Conservation (phyloP, 2,329 filamentous ascomycete species). For the Fusarium cyanostomum region DNA sequence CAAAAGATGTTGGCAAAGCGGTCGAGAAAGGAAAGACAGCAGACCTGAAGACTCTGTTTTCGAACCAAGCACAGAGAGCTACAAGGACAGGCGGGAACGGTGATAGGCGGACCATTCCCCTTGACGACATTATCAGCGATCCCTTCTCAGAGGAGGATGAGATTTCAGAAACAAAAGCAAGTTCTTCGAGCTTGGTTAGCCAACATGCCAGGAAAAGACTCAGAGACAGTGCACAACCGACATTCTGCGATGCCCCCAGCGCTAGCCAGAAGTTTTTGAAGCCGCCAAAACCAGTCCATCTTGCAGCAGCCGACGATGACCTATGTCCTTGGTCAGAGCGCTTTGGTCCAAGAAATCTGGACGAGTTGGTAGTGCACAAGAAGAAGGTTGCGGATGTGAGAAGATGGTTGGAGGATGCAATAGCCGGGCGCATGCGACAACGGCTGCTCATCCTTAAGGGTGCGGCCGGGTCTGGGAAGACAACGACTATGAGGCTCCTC, state of each 20-base stretch:
- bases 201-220: slow-evolving; percentile 65
- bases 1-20: slow-evolving; percentile 50
- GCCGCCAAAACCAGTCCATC: slow-evolving; percentile 48
- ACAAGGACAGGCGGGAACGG: slow-evolving; percentile 45
- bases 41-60: slow-evolving; percentile 68
- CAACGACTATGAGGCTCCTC: slow-evolving; percentile 82
- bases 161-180: slow-evolving; percentile 60
- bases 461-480: slow-evolving; percentile 91
- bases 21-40: slow-evolving; percentile 64
- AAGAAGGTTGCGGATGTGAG: slow-evolving; percentile 90
- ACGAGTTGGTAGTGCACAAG: slow-evolving; percentile 93
- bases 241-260: slow-evolving; percentile 36
- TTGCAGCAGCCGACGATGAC: slow-evolving; percentile 58
- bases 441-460: slow-evolving; percentile 87
- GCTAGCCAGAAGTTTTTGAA: slow-evolving; percentile 64
- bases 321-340: slow-evolving; percentile 86
- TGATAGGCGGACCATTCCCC: slow-evolving; percentile 42
- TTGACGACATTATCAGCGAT: slow-evolving; percentile 63
- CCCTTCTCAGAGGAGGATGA: slow-evolving; percentile 70
- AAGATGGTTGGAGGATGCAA: slow-evolving; percentile 81
- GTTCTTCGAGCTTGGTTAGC: slow-evolving; percentile 64
- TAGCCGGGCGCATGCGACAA: slow-evolving; percentile 71
- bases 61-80: slow-evolving; percentile 65
- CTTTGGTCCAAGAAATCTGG: slow-evolving; percentile 77
- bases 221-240: slow-evolving; percentile 47